Evolutionary conservation across 192 early-diverging fungal genomes (phyloP).

Genomic region (Mortierella antarctica): DNA sequence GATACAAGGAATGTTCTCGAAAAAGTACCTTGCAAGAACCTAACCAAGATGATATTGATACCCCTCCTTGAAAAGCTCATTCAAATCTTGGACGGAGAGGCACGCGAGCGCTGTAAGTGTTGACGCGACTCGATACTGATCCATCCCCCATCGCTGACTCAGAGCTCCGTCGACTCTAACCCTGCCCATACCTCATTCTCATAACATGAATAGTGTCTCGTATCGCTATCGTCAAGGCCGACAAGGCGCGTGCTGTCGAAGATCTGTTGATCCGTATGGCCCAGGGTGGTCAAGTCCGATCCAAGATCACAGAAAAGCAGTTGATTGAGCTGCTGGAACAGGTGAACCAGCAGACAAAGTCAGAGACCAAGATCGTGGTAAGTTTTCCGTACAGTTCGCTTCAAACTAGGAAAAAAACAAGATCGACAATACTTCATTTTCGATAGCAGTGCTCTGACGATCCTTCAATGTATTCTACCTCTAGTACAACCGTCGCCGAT

Average conservation of each 20-base stretch:
- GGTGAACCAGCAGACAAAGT: conserved; percentile 77
- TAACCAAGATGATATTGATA: no score
- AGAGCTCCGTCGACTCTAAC: no score
- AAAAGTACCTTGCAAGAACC: no score
- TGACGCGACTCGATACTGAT: no score
- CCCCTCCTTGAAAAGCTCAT: conserved; percentile 61
- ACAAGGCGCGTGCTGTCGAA: conserved; percentile 89
- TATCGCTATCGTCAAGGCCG: conserved; percentile 91
- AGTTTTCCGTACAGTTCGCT: conserved; percentile 20
- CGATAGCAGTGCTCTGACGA: no score
- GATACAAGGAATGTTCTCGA: no score
- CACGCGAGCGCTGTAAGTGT: conserved; percentile 81
- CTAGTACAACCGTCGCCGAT: conserved; percentile 68
- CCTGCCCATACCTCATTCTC: background rate
- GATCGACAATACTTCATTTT: background rate
- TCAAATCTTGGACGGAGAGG: conserved; percentile 84
- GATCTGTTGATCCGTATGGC: conserved; percentile 94
- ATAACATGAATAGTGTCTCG: conserved; percentile 71
- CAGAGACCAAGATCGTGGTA: conserved; percentile 83
- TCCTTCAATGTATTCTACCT: background rate
- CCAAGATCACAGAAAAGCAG: conserved; percentile 85
- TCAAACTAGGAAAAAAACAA: background rate
- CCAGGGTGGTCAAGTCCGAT: conserved; percentile 81
- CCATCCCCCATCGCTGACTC: no score
- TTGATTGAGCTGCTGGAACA: conserved; percentile 88